Conservation (phyloP, 2,329 filamentous ascomycete genomes). For the Paecilomyces variotii region DNA sequence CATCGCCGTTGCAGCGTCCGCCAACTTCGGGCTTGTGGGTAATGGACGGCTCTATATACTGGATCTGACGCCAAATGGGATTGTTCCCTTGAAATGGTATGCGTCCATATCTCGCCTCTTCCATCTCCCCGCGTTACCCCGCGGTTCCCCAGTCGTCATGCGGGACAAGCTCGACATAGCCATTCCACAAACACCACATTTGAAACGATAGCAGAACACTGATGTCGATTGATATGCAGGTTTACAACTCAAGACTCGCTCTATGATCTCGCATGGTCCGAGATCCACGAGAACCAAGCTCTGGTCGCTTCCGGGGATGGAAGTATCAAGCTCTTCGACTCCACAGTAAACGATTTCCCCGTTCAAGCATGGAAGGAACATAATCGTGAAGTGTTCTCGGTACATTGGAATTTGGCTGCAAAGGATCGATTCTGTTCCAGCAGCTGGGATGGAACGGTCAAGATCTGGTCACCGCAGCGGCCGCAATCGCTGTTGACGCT, state of each 20-base stretch:
- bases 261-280: slow-evolving; percentile 92
- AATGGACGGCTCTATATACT: slow-evolving; percentile 87
- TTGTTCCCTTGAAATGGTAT: slow-evolving; percentile 75
- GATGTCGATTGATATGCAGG: slow-evolving; percentile 35
- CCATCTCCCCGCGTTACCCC: slow-evolving; percentile 1
- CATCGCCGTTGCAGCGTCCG: slow-evolving; percentile 79
- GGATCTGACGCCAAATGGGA: slow-evolving; percentile 71
- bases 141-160: not conserved
- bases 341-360: slow-evolving; percentile 71
- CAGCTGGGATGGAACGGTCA: slow-evolving; percentile 94
- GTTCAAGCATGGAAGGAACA: slow-evolving; percentile 91
- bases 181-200: not conserved
- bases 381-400: slow-evolving; percentile 83
- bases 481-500: slow-evolving; percentile 71
- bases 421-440: slow-evolving; percentile 88
- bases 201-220: not conserved
- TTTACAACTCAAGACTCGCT: slow-evolving; percentile 97
- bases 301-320: slow-evolving; percentile 86
- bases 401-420: slow-evolving; percentile 82
- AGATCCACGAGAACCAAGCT: slow-evolving; percentile 92
- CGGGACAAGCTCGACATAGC: not conserved
- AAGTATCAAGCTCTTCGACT: slow-evolving; percentile 88
- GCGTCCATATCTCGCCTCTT: slow-evolving; percentile 12
- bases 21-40: slow-evolving; percentile 94
- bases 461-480: slow-evolving; percentile 84